These are phyloP conservation scores for Pseudocercospora cruenta DNA, from an alignment of 2,329 filamentous ascomycete species.

Conservation along the genomic window DNA sequence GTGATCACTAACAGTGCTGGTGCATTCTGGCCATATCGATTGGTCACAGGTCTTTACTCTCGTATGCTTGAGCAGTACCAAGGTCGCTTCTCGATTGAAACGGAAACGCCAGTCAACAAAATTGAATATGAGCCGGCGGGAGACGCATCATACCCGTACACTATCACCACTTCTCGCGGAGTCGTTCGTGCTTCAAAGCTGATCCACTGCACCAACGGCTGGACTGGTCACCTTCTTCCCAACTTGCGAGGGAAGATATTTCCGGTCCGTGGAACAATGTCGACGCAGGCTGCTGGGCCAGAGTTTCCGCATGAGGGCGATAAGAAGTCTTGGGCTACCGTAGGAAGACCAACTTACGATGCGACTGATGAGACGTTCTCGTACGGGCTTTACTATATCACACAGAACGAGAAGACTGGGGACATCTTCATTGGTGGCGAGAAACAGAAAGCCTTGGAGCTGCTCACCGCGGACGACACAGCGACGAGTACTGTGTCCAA, in stretches of 20 bases:
- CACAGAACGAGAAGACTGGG: conserved; percentile 23
- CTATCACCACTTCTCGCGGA: conserved; percentile 21
- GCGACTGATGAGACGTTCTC: conserved; percentile 20
- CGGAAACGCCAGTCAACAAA: conserved; percentile 24
- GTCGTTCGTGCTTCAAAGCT: conserved; percentile 21
- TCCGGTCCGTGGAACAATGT: conserved; percentile 28
- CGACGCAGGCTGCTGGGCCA: conserved; percentile 18
- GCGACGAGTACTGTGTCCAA: conserved; percentile 17
- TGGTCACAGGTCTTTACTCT: conserved; percentile 26
- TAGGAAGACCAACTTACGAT: conserved; percentile 23
- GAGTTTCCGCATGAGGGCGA: conserved; percentile 20
- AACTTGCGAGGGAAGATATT: conserved; percentile 28
- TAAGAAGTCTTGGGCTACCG: conserved; percentile 23
- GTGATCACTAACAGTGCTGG: conserved; percentile 27
- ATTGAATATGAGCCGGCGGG: conserved; percentile 9
- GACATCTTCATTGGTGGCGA: conserved; percentile 29
- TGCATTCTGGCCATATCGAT: conserved; percentile 29
- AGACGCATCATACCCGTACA: conserved; percentile 19
- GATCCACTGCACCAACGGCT: conserved; percentile 28
- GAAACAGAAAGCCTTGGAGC: conserved; percentile 17
- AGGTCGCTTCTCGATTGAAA: conserved; percentile 22
- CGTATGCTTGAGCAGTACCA: conserved; percentile 21
- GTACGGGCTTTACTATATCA: conserved; percentile 29
- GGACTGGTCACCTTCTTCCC: conserved; percentile 25
- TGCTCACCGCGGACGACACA: conserved; percentile 24